Evolutionary conservation across 148 eudicot genomes (phyloP), one percentile per base, ranked within the genome.

Genomic region (Rhododendron molle): DNA sequence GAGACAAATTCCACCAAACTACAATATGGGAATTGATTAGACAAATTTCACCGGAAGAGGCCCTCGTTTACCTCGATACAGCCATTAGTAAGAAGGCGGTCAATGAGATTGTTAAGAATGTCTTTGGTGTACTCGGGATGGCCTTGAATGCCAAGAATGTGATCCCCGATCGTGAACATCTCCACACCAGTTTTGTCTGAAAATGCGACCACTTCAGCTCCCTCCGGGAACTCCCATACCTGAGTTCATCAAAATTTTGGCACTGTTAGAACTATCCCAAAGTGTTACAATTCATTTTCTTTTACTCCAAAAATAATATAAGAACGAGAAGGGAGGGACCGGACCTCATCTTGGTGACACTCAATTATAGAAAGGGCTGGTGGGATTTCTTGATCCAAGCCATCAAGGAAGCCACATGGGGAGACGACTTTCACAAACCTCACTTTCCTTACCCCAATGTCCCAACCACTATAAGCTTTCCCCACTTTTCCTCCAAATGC

Each of bases 91-190:
- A 90, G 83, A 46, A 92, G 92, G 69, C 95, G 93, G 47, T 92
- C 91, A 34, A 95, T 87, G 82, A 93, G 90, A 85, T 91, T 85
- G 67, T 72, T 69, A 49, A 95, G 95, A 62, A 95, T 95, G 89
- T 94, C 94, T 56, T 85, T 89, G 87, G 93, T 89, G 89, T 93
- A 95, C 86, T 95, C 98, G 2, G 98, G 98, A 86, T 95, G 98
- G 2, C 98, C 98, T 88, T 95, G 96, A 76, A 89, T 94, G 3
- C 96, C 96, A 71, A 95, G 72, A 76, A 94, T 89, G 85, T 95
- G 92, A 44, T 95, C 88, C 44, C 93, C 93, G 76, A 92, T 90
- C 14, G 82, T 83, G 54, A 93, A 94, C 98, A 95, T 95, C 80
- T 95, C 98, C 23, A 95, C 93, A 7, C 89, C 88, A 21, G 98